Percentiles rank a stretch among this genome's conserved stretches.
Evolutionary conservation across 768 basidiomycete genomes (phyloP).

Genomic region (Leccinum aurantiacum): DNA sequence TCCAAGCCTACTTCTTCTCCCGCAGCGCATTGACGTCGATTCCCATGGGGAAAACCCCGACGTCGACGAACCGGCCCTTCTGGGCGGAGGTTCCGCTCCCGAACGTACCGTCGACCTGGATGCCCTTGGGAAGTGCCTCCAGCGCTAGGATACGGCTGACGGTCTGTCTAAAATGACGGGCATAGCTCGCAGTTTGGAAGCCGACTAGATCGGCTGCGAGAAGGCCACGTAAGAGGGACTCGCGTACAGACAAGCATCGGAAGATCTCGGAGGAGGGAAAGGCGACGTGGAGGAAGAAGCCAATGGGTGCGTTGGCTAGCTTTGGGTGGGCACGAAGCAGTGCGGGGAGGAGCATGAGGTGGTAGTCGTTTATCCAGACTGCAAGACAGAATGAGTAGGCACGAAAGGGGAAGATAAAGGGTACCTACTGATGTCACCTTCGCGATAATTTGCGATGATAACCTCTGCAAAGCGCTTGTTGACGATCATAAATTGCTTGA

Average conservation of each 20-base stretch:
- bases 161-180: conserved; percentile 83
- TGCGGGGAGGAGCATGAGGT: conserved; percentile 88
- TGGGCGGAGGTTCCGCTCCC: conserved; percentile 2
- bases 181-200: conserved; percentile 86
- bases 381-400: conserved; percentile 2
- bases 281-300: conserved; percentile 96
- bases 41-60: conserved; percentile 88
- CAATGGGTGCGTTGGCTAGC: conserved; percentile 46
- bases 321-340: conserved; percentile 68
- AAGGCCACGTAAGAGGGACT: conserved; percentile 78
- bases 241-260: conserved; percentile 79
- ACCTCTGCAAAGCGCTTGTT: conserved; percentile 88
- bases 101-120: conserved; percentile 50
- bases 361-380: conserved; percentile 94
- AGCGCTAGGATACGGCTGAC: conserved; percentile 76
- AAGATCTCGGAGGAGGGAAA: conserved; percentile 97
- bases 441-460: conserved; percentile 76
- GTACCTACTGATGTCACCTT: conserved; percentile 76
- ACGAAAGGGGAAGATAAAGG: background rate
- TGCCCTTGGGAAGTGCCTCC: conserved; percentile 82
- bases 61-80: conserved; percentile 70
- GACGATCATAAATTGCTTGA: conserved; percentile 83
- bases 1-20: conserved; percentile 55
- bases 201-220: conserved; percentile 93
- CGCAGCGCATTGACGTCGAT: conserved; percentile 74